Conservation (phyloP, 2,329 filamentous ascomycete species). For the Graphium sp. region DNA sequence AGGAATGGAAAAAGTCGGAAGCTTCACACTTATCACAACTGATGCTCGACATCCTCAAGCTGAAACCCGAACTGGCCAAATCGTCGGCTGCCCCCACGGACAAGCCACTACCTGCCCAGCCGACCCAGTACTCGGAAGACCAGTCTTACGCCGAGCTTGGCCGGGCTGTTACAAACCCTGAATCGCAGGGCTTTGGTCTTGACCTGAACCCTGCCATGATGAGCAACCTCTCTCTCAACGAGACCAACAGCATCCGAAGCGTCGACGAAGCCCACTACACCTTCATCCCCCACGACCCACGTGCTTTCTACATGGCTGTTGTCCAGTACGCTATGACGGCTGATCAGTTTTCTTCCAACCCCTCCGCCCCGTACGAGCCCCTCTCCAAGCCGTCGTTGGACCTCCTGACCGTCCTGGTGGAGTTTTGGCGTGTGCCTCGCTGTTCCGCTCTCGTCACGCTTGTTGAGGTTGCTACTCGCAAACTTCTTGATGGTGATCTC, state of each 20-base stretch:
- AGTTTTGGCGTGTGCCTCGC: constrained; percentile 79
- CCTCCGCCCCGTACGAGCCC: constrained; percentile 28
- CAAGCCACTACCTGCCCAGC: constrained; percentile 31
- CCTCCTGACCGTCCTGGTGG: constrained; percentile 66
- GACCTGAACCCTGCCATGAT: constrained; percentile 32
- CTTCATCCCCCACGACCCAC: constrained; percentile 75
- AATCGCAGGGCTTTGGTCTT: constrained; percentile 10
- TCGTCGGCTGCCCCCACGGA: constrained; percentile 44
- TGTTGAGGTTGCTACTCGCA: constrained; percentile 69
- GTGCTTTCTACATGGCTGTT: constrained; percentile 69
- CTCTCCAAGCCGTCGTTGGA: constrained; percentile 70
- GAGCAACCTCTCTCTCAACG: constrained; percentile 44
- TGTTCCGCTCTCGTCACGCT: constrained; percentile 67
- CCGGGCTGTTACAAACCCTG: constrained; percentile 29
- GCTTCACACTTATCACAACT: constrained; percentile 75
- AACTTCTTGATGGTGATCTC: constrained; percentile 73
- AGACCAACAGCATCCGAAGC: constrained; percentile 28
- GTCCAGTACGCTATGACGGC: constrained; percentile 58
- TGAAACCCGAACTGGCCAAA: constrained; percentile 72
- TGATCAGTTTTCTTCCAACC: constrained; percentile 39
- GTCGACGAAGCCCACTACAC: constrained; percentile 59
- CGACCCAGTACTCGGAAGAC: constrained; percentile 28
- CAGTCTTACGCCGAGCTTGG: constrained; percentile 34
- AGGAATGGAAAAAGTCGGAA: constrained; percentile 84
- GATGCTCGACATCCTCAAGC: constrained; percentile 80